A percentile compares a stretch with the other conserved stretches of the same genome.
phyloP scores from a whole-genome alignment of 148 eudicot genomes.

The Persicaria maculosa region DNA sequence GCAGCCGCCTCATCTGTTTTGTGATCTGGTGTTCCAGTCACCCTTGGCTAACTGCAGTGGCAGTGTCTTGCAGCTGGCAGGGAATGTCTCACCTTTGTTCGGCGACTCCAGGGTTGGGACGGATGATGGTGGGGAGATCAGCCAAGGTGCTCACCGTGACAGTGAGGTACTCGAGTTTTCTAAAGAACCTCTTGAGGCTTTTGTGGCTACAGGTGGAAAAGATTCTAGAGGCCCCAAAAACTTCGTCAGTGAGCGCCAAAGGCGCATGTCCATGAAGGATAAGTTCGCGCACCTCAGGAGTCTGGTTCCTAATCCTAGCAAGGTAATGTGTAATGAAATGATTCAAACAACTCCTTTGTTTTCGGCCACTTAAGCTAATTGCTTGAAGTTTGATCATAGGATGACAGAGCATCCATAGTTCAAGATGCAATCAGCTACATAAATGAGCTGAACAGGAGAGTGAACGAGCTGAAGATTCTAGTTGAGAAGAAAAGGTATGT shows the following conservation, averaged over 20 bases:
- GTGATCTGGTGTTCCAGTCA: constrained; percentile 9
- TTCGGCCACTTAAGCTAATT: neutral
- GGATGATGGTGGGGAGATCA: constrained; percentile 6
- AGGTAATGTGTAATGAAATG: constrained; percentile 38
- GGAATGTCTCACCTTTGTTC: constrained; percentile 9
- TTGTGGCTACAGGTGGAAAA: constrained; percentile 9
- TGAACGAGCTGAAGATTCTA: constrained; percentile 54
- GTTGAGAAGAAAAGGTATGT: constrained; percentile 64
- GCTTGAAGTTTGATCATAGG: constrained; percentile 23
- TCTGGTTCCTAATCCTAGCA: constrained; percentile 65
- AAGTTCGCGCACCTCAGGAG: constrained; percentile 42
- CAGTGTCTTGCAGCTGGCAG: neutral
- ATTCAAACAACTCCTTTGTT: neutral
- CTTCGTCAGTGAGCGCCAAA: constrained; percentile 68
- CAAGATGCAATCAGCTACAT: constrained; percentile 75
- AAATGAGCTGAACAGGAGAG: constrained; percentile 58
- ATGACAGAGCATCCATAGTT: constrained; percentile 78
- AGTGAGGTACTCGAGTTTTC: constrained; percentile 5
- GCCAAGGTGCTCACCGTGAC: constrained; percentile 5
- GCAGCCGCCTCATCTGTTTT: constrained; percentile 9
- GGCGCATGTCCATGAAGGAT: constrained; percentile 59
- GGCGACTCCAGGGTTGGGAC: constrained; percentile 4
- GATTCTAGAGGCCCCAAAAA: constrained; percentile 42
- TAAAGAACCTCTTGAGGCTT: constrained; percentile 6
- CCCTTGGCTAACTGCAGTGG: neutral